These are phyloP conservation scores for Westerdykella sp. DNA, from an alignment of 2,329 filamentous ascomycete genomes.

Conservation along the genomic window DNA sequence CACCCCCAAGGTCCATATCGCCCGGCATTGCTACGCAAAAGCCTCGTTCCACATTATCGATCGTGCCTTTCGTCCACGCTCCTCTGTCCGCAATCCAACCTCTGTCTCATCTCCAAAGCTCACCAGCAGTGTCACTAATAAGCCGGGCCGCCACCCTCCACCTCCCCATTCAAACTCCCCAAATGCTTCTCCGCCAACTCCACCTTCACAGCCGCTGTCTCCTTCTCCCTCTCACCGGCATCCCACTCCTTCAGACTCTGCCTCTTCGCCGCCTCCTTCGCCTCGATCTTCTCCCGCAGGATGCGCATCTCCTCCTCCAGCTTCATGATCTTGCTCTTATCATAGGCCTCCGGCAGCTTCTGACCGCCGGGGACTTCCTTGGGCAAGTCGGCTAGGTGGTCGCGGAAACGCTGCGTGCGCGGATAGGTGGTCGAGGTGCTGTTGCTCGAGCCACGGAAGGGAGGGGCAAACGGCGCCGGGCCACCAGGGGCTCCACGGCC, in stretches of 20 bases:
- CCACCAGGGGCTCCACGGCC: conserved; percentile 25
- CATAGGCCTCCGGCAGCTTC: conserved; percentile 39
- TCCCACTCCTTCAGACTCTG: conserved; percentile 44
- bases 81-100: no score
- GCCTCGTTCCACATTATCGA: no score
- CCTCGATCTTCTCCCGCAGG: conserved; percentile 42
- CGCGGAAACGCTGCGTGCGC: conserved; percentile 42
- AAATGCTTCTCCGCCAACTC: conserved; percentile 45
- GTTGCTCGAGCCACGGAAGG: conserved; percentile 40
- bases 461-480: conserved; percentile 25
- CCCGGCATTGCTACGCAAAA: no score
- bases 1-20: no score
- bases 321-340: conserved; percentile 40
- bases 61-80: no score
- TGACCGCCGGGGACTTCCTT: conserved; percentile 42
- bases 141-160: conserved; percentile 33
- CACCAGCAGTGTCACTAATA: conserved; percentile 18
- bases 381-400: conserved; percentile 40
- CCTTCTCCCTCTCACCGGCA: conserved; percentile 38
- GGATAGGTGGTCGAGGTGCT: conserved; percentile 43
- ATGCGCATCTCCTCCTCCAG: conserved; percentile 44
- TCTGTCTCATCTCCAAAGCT: no score
- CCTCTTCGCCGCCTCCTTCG: conserved; percentile 42
- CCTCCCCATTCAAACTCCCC: conserved; percentile 37
- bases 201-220: conserved; percentile 40